These are phyloP conservation scores for Fusarium albosuccineum DNA, from an alignment of 2,329 filamentous ascomycete species.

Conservation along the genomic window DNA sequence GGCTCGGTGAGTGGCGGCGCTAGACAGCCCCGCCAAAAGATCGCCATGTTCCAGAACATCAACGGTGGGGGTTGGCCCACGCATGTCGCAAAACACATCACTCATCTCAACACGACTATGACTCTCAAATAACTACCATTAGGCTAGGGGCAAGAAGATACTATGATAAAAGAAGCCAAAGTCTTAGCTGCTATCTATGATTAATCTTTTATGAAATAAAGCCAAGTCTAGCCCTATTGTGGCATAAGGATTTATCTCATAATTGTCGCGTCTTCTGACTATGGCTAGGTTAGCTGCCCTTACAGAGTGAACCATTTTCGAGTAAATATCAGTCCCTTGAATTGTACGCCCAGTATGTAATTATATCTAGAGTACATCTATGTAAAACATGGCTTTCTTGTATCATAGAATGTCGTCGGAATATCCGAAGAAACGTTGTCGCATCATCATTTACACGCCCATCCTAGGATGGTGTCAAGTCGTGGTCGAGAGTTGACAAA, in stretches of 20 bases:
- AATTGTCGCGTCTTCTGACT: no score
- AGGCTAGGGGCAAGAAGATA: no score
- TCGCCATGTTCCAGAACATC: constrained; percentile 31
- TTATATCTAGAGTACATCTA: constrained; percentile 11
- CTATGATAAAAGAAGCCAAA: no score
- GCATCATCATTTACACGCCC: constrained; percentile 4
- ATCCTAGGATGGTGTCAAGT: constrained; percentile 1
- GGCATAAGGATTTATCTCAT: no score
- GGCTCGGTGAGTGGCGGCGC: constrained; percentile 20
- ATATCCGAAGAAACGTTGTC: neutral
- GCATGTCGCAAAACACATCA: no score
- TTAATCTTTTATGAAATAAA: neutral
- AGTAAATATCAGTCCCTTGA: neutral
- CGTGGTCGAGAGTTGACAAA: neutral
- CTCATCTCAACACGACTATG: no score
- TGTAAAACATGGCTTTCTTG: neutral
- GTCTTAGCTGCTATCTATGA: no score
- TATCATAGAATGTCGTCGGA: neutral
- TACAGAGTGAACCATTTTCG: no score
- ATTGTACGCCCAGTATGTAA: constrained; percentile 14
- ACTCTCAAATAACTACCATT: no score
- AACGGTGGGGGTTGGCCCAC: neutral
- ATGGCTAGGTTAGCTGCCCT: no score
- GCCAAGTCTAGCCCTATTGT: no score
- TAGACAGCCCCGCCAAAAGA: constrained; percentile 33